Base-by-base conservation (phyloP, 148 eudicot genomes). In the Simmondsia chinensis region DNA sequence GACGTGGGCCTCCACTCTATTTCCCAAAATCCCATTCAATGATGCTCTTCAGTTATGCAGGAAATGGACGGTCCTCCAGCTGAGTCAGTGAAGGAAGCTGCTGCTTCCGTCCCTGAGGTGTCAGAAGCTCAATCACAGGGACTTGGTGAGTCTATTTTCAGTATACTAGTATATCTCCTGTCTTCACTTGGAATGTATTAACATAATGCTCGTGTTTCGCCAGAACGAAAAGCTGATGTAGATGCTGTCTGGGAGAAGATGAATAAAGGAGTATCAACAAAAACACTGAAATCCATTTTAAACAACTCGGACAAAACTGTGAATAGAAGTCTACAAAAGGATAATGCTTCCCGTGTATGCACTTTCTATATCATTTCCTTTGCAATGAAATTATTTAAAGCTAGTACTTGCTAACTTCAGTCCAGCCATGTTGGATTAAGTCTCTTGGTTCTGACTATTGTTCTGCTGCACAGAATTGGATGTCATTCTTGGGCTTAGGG, bases 201-300 rank as follows among this genome's bases (percentile, higher is more conserved):
- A 33, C 18, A 24, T 50, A 5, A 19, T 25, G 9, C 1, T 46
- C 28, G 36, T 10, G n/a, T 54, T 61, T 43, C 74, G 38, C 42
- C 77, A 85, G 95, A 91, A 47, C 64, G 71, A 63, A 76, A 82
- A 65, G 82, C 84, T 46, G 74, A 81, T 32, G 89, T 85, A 12
- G 86, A 85, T 66, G 94, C 83, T 57, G 72, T 82, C 15, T 91
- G 99, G 95, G 66, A 85, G 58, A 76, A 72, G 66, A 82, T 91
- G 94, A 82, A 77, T 41, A 91, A 91, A 75, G 99, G 99, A 43
- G 73, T 82, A 46, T 68, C 95, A 25, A 12, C 52, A 7, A 80
- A 65, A 58, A 72, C 82, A 29, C 64, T 66, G 20, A 67, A 85
- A 42, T 76, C 79, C 38, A 47, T 85, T 46, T 54, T 76, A 49